Conservation (phyloP, 371 early-diverging fungal species). For the Actinomucor elegans region DNA sequence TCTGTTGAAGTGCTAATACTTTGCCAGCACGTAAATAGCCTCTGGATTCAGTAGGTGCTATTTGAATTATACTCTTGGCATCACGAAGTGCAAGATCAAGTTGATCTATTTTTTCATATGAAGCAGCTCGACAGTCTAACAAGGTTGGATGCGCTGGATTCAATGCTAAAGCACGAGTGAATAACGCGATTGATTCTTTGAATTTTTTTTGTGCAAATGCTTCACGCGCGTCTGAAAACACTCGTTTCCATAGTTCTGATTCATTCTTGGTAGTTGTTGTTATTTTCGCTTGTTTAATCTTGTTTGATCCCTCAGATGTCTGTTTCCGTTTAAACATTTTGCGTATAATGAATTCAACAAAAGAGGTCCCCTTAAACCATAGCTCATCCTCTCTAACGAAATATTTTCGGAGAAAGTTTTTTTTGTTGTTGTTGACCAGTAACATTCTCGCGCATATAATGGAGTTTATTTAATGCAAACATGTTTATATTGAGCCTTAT, state of each 20-base stretch:
- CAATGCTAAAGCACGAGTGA: conserved; percentile 19
- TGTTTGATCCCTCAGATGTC: background rate
- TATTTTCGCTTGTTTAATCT: background rate
- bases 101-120: conserved; percentile 25
- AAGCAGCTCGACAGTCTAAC: conserved; percentile 41
- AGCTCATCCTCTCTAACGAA: too few relatives aligned
- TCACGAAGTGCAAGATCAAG: conserved; percentile 26
- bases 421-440: too few relatives aligned
- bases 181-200: conserved; percentile 25
- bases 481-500: background rate
- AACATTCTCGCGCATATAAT: too few relatives aligned
- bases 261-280: background rate
- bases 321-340: background rate
- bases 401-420: too few relatives aligned
- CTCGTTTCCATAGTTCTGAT: conserved; percentile 21
- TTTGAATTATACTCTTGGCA: conserved; percentile 24
- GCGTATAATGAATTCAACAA: too few relatives aligned
- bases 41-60: conserved; percentile 26
- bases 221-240: conserved; percentile 26
- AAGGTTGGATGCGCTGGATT: conserved; percentile 23
- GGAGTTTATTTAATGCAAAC: background rate
- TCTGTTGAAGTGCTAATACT: conserved; percentile 19
- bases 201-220: conserved; percentile 27
- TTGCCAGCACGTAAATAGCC: conserved; percentile 44
- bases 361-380: too few relatives aligned